Evolutionary conservation across 257 asterid genomes (phyloP), one percentile per base, ranked within the genome.

Genomic region (Nicotiana otophora): DNA sequence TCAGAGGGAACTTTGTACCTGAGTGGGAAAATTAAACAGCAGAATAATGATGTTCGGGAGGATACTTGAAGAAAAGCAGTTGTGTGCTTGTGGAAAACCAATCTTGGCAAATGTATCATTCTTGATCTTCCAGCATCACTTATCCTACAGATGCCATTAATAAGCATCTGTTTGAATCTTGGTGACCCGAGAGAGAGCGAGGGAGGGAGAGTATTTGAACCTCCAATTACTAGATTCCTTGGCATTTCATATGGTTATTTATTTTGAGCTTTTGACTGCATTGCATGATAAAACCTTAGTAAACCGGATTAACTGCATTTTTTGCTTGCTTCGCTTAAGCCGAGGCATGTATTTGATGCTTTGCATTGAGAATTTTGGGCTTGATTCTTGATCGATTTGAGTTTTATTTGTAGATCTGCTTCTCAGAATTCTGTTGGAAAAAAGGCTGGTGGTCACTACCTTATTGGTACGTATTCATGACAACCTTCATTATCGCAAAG

Each of bases 331-430:
- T 39, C 10, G 8, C 46, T 70, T 70, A 70, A 70, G 58, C 34
- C 0, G 1, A 42, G 34, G 14, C 12, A 42, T 19, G 20, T 12
- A 57, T 61, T 57, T 20, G 33, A 33, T 19, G 69, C 68, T 57
- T 30, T 53, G 5, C 16, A 77, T 17, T 36, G 81, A 34, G 51
- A 57, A 36, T 33, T 57, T 54, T 57, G 36, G n/a, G 19, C 69
- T 34, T 60, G 33, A 57, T 78, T 31, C 65, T 33, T 78, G 54
- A 78, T 78, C 12, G 51, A 30, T 78, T 78, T 14, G 20, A 54
- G 69, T 78, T 78, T 86, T 92, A 64, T 89, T 84, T 84, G 70
- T 93, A 93, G 98, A 92, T 88, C 84, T 88, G 87, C 95, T 95
- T 81, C 91, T 93, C 82, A 90, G 86, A 81, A 86, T 89, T 90